Evolutionary conservation across 2,329 filamentous ascomycete species (phyloP).

Genomic region (Aspergillus sp.): DNA sequence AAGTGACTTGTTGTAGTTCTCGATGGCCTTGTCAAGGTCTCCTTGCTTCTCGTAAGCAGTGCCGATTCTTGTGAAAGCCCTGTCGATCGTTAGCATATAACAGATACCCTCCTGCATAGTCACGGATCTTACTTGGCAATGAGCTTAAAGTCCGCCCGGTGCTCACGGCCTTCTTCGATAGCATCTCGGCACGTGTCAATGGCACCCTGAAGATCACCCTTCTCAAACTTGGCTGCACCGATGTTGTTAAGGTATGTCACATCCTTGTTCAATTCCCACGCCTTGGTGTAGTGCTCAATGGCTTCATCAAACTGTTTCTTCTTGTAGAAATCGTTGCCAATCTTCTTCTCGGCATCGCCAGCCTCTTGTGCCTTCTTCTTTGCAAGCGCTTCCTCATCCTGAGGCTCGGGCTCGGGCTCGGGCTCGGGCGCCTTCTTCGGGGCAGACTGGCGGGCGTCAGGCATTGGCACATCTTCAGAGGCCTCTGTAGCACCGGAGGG

Average conservation of each 20-base stretch:
- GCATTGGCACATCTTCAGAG: constrained; percentile 76
- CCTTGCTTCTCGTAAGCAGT: constrained; percentile 89
- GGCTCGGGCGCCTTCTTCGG: constrained; percentile 62
- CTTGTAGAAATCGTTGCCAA: constrained; percentile 96
- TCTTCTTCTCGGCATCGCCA: constrained; percentile 90
- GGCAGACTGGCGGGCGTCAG: constrained; percentile 60
- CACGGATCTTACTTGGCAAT: constrained; percentile 72
- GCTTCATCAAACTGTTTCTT: constrained; percentile 95
- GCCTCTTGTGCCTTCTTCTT: constrained; percentile 90
- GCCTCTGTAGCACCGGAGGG: constrained; percentile 49
- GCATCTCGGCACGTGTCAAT: constrained; percentile 87
- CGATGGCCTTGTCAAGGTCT: constrained; percentile 75
- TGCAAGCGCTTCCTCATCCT: constrained; percentile 79
- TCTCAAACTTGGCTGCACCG: constrained; percentile 91
- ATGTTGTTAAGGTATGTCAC: constrained; percentile 98
- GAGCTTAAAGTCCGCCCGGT: constrained; percentile 95
- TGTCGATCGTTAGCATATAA: constrained; percentile 24
- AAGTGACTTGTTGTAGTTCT: constrained; percentile 88
- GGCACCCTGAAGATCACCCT: constrained; percentile 85
- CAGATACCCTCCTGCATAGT: not conserved
- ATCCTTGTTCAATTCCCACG: constrained; percentile 93
- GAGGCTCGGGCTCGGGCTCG: constrained; percentile 62
- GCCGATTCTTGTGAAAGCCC: constrained; percentile 89
- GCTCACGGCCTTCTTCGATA: constrained; percentile 81
- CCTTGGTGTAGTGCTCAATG: constrained; percentile 90